Conservation (phyloP, 2,329 filamentous ascomycete genomes). For the Exophiala xenobiotica region DNA sequence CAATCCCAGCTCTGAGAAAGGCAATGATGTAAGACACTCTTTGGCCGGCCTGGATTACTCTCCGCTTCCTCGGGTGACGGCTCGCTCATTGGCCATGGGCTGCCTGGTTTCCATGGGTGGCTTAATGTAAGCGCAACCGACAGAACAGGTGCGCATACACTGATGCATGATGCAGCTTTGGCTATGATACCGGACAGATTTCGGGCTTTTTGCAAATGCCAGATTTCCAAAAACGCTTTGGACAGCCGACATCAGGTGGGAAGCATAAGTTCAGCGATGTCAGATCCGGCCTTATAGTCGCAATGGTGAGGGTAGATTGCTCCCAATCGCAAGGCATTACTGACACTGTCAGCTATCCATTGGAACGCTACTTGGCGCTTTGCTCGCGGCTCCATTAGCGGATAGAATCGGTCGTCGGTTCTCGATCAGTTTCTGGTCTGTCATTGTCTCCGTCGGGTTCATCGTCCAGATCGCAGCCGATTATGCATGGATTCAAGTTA, state of each 20-base stretch:
- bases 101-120: constrained; percentile 48
- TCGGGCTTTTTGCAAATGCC: constrained; percentile 45
- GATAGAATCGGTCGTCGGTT: constrained; percentile 45
- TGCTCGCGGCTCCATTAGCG: constrained; percentile 46
- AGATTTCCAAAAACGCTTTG: constrained; percentile 42
- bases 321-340: not conserved
- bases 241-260: constrained; percentile 33
- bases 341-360: constrained; percentile 39
- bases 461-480: constrained; percentile 44
- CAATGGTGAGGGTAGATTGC: constrained; percentile 34
- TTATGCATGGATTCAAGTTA: constrained; percentile 42
- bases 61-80: constrained; percentile 34
- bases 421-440: constrained; percentile 42
- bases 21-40: constrained; percentile 18
- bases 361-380: constrained; percentile 44
- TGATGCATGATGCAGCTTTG: constrained; percentile 33
- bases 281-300: constrained; percentile 45
- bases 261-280: constrained; percentile 42
- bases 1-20: constrained; percentile 22
- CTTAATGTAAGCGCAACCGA: constrained; percentile 31
- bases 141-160: not conserved
- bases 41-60: constrained; percentile 27
- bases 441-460: constrained; percentile 41
- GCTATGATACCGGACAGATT: constrained; percentile 46
- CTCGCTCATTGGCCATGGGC: constrained; percentile 41